Base-by-base conservation (phyloP, 306 rosid species). In the Citrullus amarus region DNA sequence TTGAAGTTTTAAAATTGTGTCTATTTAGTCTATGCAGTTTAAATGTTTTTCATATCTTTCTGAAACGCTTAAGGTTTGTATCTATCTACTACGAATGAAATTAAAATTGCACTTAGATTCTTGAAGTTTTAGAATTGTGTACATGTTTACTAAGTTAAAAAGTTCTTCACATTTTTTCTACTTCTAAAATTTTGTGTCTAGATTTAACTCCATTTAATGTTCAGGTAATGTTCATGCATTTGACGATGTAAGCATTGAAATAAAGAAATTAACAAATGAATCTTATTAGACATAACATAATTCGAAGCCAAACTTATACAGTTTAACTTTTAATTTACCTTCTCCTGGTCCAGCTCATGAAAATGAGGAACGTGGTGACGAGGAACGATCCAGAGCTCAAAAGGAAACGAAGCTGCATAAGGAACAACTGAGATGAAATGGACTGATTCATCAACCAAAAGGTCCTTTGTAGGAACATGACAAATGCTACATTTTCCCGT, bases 361-460 rank as follows among this genome's bases (percentile, higher is more conserved):
- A 91, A 89, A 82, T 91, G 94, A 36, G 91, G 80, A 80, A 88
- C 81, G 86, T 93, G 98, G 72, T 82, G 58, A 43, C 82, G 87
- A 43, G 98, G 96, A 87, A 91, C 82, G 78, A 93, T 85, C 96
- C 98, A 93, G 61, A 89, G 90, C 96, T 93, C 98, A 66, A 91
- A 93, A 13, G 98, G 98, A 80, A 79, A 91, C 8, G 90, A 66
- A 69, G 98, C 93, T 74, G 96, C 96, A 82, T 80, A 88, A 46
- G 98, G 98, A 70, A 85, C 98, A 48, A 89, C 41, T 18, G 92
- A 81, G 75, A 85, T 76, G 80, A 91, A 93, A 86, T 86, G 82
- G 82, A 85, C 17, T 5, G 93, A 91, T 75, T 84, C 79, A 78
- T 86, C 82, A 60, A 93, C 83, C 87, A 88, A 73, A 44, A 86